Base-by-base conservation (phyloP, 2,329 filamentous ascomycete genomes). In the Parafenestella ontariensis region DNA sequence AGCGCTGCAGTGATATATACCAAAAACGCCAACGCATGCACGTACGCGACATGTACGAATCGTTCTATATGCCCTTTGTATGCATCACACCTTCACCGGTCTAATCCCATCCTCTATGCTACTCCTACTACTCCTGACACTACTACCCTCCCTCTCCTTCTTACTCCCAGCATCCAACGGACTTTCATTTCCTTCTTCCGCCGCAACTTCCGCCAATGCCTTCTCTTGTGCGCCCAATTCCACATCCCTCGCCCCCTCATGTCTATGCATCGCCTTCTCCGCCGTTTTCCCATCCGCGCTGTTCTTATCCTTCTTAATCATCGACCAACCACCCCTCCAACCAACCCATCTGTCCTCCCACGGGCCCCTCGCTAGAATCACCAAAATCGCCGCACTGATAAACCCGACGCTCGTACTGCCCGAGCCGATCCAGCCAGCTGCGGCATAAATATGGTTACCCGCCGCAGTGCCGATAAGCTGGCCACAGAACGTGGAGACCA, bases 401-500 rank as follows among this genome's bases (percentile, higher is more conserved):
- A 86, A 81, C 3, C 78, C 85, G 26, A 88, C 78, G 67, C 82
- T 85, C 29, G 81, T 79, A 64, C 83, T 84, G 0, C 85, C 85
- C 56, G 80, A 83, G 13, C 77, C 76, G 2, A 82, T 75, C 86
- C 86, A 88, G 0, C 85, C 85, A 0, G 79, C 81, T 4, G 72
- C 56, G 5, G 82, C 83, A 67, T 85, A 88, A 11, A 87, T 71
- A 40, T 80, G 76, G 57, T 83, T 85, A 0, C 83, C 83, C 0
- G 75, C 79, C 9, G 78, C 74, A 2, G 81, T 83, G 0, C 90
- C 90, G 1, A 87, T 87, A 42, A 95, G 68, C 77, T 95, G 91
- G 0, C 91, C 91, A 24, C 83, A 86, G 66, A 94, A 94, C 0
- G 85, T 86, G 7, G 83, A 82, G 0, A 92, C 82, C 91, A 94